Evolutionary conservation across 108 stramenopile genomes (phyloP), one percentile per base, ranked within the genome.

Genomic region (Nannochloropsis salina): DNA sequence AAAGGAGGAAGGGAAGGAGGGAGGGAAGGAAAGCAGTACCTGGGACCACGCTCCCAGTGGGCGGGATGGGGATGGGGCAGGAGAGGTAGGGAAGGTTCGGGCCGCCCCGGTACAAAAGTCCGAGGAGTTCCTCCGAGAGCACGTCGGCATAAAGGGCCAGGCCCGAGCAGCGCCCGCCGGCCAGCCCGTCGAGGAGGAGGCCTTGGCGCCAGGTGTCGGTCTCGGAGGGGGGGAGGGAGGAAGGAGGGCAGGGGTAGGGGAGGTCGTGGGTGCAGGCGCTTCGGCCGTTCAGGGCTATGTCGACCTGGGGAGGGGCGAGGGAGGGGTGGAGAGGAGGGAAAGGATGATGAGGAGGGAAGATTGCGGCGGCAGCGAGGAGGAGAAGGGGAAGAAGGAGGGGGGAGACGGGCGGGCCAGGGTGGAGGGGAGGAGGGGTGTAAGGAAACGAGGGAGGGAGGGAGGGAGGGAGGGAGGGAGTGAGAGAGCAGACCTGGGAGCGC

Each of bases 391-490:
- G n/a, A 12, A 51, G 47, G 61, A 74, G n/a, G 61, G 61, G n/a
- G n/a, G n/a, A n/a, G n/a, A n/a, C n/a, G n/a, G n/a, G n/a, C n/a
- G n/a, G n/a, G n/a, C n/a, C n/a, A n/a, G n/a, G n/a, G n/a, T n/a
- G n/a, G n/a, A n/a, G n/a, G n/a, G n/a, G n/a, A n/a, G n/a, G n/a
- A n/a, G n/a, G n/a, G n/a, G n/a, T n/a, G n/a, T n/a, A n/a, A n/a
- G n/a, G n/a, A n/a, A n/a, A n/a, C n/a, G 61, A 74, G 61, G 61
- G 61, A 74, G 61, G 61, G 5, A 74, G 61, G 61, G 61, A 74
- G 61, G 61, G 5, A 74, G 61, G 61, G 5, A 74, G 61, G 61
- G 61, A n/a, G n/a, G n/a, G n/a, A n/a, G n/a, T n/a, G n/a, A n/a
- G n/a, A 74, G 4, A n/a, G 4, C 61, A 15, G 15, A 74, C 61